These are phyloP conservation scores for Moesziomyces sp. DNA, from an alignment of 1,284 basidiomycete genomes.

Conservation along the genomic window DNA sequence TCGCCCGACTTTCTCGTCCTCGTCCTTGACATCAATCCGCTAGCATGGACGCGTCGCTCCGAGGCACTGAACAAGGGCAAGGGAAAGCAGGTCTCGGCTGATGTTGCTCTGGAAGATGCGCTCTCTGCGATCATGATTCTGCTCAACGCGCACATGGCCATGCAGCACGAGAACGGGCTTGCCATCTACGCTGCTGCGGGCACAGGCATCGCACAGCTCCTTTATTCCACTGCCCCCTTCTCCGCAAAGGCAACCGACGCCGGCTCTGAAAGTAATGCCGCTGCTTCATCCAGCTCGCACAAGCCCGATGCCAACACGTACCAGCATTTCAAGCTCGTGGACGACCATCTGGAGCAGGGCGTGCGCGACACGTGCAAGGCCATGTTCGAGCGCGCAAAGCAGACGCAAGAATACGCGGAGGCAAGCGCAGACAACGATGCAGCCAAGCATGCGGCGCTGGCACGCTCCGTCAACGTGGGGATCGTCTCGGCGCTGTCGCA, in stretches of 20 bases:
- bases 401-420: constrained; percentile 17
- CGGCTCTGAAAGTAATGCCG: constrained; percentile 2
- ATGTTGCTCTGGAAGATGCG: constrained; percentile 53
- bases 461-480: constrained; percentile 39
- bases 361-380: constrained; percentile 34
- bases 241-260: constrained; percentile 17
- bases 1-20: constrained; percentile 63
- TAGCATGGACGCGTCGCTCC: constrained; percentile 47
- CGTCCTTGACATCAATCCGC: constrained; percentile 60
- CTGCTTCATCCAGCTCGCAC: constrained; percentile 10
- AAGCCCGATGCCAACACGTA: constrained; percentile 62
- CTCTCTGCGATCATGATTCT: constrained; percentile 79
- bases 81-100: constrained; percentile 9
- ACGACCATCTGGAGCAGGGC: constrained; percentile 55
- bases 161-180: constrained; percentile 88
- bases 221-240: constrained; percentile 53
- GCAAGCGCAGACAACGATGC: constrained; percentile 20
- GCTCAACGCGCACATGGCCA: constrained; percentile 89
- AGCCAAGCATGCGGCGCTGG: constrained; percentile 23
- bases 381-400: constrained; percentile 38
- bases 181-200: constrained; percentile 86
- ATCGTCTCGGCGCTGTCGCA: constrained; percentile 52
- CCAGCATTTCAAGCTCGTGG: constrained; percentile 59
- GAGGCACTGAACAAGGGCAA: constrained; percentile 28
- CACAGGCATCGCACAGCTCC: constrained; percentile 38